Percentiles rank a stretch among this genome's conserved stretches.
phyloP scores from a whole-genome alignment of 371 early-diverging fungal genomes.

The Choanephora cucurbitarum region DNA sequence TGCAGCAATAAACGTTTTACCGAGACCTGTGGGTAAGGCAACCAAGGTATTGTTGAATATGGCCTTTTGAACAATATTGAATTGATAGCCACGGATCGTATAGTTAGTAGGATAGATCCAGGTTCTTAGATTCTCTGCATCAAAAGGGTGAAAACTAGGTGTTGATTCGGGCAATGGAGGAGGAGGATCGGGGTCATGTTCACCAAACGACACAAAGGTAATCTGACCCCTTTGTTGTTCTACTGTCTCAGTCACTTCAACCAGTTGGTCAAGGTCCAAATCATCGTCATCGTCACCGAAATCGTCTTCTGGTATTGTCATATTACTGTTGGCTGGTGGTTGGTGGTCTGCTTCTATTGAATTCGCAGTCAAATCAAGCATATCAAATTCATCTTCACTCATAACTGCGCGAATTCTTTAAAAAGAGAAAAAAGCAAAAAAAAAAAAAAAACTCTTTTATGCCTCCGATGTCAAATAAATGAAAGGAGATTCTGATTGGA shows the following conservation, averaged over 20 bases:
- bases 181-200: constrained; percentile 26
- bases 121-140: constrained; percentile 56
- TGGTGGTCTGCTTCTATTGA: background rate
- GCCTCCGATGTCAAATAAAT: too few relatives aligned
- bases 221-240: constrained; percentile 19
- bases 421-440: constrained; percentile 3
- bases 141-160: constrained; percentile 48
- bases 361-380: background rate
- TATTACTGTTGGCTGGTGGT: background rate
- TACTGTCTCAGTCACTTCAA: constrained; percentile 18
- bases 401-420: constrained; percentile 3
- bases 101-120: constrained; percentile 87
- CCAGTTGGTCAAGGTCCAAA: constrained; percentile 18
- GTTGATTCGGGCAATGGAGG: constrained; percentile 15
- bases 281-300: constrained; percentile 28
- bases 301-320: too few relatives aligned
- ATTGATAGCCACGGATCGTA: constrained; percentile 85
- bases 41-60: constrained; percentile 88
- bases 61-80: constrained; percentile 79
- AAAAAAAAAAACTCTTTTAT: background rate
- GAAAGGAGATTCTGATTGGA: too few relatives aligned
- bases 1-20: constrained; percentile 96
- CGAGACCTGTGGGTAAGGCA: constrained; percentile 88
- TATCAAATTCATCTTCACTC: constrained; percentile 10
- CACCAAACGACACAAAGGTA: constrained; percentile 12